Base-by-base conservation (phyloP, 768 basidiomycete genomes). In the Amyloporia xantha region DNA sequence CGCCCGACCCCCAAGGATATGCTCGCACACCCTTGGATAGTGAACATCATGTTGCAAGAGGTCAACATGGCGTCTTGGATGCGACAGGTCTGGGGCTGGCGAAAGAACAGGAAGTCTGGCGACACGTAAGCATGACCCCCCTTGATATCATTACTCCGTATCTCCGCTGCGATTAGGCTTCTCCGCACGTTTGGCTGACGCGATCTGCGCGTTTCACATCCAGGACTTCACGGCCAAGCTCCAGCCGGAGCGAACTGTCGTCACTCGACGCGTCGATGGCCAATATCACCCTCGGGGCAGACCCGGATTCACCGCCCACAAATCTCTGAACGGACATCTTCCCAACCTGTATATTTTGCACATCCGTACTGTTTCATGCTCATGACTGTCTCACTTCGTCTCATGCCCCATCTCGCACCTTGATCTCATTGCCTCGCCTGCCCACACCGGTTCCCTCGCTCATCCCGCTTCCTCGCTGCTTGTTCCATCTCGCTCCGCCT, bases 61-160 rank as follows among this genome's bases (percentile, higher is more conserved):
- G 83, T 89, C 33, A 82, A 88, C 52, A 94, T 95, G 89, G 85
- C 82, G 5, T 81, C 79, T 60, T 95, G 91, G 91, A 84, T 92
- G 50, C 75, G 82, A 54, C 76, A 86, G 61, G 84, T 92, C 36
- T 91, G 87, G 86, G 81, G 77, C 50, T 91, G 87, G 87, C 74
- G 75, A 45, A 75, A 73, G 17, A 56, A 36, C 48, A 56, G 58
- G 41, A 60, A 56, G 39, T 54, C 56, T 17, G 62, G 56, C 48
- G 65, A 66, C 20, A 47, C 54, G 66, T 68, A 54, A 40, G 63
- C 50, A 37, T 49, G 21, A 36, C 20, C 23, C 41, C 48, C 43
- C 47, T 13, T 9, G 35, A 5, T 21, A n/a, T 38, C 46, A 20
- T 25, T 24, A 3, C 46, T 5, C 6, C 15, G n/a, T 44, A n/a